Evolutionary conservation across 768 basidiomycete genomes (phyloP).

Genomic region (Termitomyces sp.): DNA sequence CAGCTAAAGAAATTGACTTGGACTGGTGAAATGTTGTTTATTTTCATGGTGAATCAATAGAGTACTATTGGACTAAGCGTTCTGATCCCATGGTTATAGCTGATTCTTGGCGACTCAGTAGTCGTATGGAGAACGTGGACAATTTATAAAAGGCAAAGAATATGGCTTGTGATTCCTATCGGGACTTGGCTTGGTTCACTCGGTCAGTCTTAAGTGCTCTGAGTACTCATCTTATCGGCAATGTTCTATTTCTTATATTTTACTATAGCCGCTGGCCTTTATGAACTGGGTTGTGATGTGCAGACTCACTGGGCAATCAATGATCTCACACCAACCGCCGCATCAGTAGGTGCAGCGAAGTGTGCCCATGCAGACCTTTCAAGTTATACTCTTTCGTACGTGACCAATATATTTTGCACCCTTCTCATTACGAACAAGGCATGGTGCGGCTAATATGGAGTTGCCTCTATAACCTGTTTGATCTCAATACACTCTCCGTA

Average conservation of each 20-base stretch:
- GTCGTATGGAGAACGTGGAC: conserved; percentile 25
- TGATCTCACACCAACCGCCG: conserved; percentile 17
- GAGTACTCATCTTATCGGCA: too few species aligned
- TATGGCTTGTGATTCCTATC: conserved; percentile 16
- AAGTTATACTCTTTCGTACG: conserved; percentile 24
- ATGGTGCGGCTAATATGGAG: conserved; percentile 12
- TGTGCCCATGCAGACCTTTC: conserved; percentile 22
- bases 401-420: conserved; percentile 24
- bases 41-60: conserved; percentile 18
- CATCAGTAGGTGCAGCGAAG: conserved; percentile 17
- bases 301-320: conserved; percentile 19
- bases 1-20: conserved; percentile 18
- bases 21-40: conserved; percentile 25
- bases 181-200: conserved; percentile 22
- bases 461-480: neutral
- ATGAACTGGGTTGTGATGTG: conserved; percentile 23
- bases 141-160: conserved; percentile 13
- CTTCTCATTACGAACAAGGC: conserved; percentile 20
- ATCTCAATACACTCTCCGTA: neutral
- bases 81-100: conserved; percentile 3
- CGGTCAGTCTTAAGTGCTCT: conserved; percentile 8
- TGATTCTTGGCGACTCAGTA: conserved; percentile 23
- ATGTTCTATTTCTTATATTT: neutral
- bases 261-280: conserved; percentile 19
- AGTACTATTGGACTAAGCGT: neutral